A percentile compares a stretch with the other conserved stretches of the same genome.
Evolutionary conservation across 2,329 filamentous ascomycete genomes (phyloP).

Genomic region (Fusarium virguliforme): DNA sequence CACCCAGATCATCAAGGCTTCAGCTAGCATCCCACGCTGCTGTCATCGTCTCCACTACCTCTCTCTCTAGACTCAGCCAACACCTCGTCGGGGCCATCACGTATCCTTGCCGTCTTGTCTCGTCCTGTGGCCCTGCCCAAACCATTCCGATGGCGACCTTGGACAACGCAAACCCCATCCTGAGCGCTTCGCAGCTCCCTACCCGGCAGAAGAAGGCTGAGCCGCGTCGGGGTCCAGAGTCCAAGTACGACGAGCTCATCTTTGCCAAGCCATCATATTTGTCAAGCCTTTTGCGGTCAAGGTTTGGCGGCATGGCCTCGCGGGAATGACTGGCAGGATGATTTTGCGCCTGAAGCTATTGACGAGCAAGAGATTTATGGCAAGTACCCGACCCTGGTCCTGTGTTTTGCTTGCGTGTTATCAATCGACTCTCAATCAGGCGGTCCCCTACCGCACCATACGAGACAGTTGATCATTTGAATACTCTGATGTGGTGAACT

Average conservation of each 20-base stretch:
- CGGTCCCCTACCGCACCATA: neutral
- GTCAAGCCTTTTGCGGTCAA: constrained; percentile 58
- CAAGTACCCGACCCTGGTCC: constrained; percentile 59
- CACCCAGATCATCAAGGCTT: constrained; percentile 29
- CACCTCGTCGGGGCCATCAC: constrained; percentile 17
- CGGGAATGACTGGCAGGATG: constrained; percentile 65
- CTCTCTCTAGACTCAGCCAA: constrained; percentile 30
- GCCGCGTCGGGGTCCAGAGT: constrained; percentile 64
- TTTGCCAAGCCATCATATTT: constrained; percentile 64
- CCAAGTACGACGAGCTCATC: constrained; percentile 64
- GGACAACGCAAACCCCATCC: constrained; percentile 92
- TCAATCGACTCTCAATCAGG: constrained; percentile 7
- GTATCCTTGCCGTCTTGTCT: constrained; percentile 34
- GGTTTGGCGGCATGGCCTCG: constrained; percentile 56
- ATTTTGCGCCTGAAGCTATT: constrained; percentile 83
- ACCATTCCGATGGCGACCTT: constrained; percentile 53
- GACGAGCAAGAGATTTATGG: constrained; percentile 98
- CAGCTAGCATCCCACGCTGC: constrained; percentile 30
- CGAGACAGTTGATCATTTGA: neutral
- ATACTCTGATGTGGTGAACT: constrained; percentile 11
- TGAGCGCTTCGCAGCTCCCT: constrained; percentile 90
- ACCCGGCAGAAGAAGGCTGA: constrained; percentile 74
- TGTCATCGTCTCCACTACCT: constrained; percentile 43
- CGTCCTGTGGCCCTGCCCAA: constrained; percentile 24
- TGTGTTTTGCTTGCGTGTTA: constrained; percentile 13